Evolutionary conservation across 352 stramenopile genomes (phyloP), one percentile per base, ranked within the genome.

Genomic region (Phytophthora lateralis): DNA sequence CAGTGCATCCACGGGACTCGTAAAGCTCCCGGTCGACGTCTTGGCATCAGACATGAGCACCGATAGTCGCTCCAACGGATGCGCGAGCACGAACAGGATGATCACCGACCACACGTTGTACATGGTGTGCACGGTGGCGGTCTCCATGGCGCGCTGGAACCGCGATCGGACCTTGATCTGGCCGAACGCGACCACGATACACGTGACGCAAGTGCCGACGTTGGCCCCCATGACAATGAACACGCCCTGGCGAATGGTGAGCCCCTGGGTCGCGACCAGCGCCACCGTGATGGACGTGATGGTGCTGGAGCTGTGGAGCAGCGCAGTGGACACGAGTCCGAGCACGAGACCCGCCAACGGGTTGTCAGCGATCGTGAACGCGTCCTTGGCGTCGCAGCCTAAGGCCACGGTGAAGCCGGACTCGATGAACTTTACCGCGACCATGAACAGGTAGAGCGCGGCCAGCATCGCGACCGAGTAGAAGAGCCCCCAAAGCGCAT

Each of bases 191-290:
- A 97, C 85, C 57, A 97, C 94, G 29, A 90, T 95, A 52, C 89
- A 95, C 38, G 88, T 96, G 6, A 97, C 87, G 35, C 83, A 88
- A 9, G 84, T 93, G 44, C 90, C 91, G 49, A 91, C 79, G 61
- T 97, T 97, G 32, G 90, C 89, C 18, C 90, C 90, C 85, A 97
- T 96, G 52, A 97, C 77, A 59, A 97, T 89, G 56, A 86, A 96
- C 39, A 97, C 93, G 6, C 71, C 90, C 51, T 89, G 72, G 1
- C 85, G 73, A 37, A 96, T 88, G 14, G 76, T 75, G 47, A 97
- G 70, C 5, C 75, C 73, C 3, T 72, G 65, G 2, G 85, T 69
- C 27, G 87, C 73, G 0, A 90, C 82, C 4, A 90, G 44, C 4
- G 79, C 71, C 45, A 92, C 82, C 11, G 80, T 79, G 56, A 91